phyloP scores from a whole-genome alignment of 352 stramenopile genomes.

The Aphanomyces astaci region DNA sequence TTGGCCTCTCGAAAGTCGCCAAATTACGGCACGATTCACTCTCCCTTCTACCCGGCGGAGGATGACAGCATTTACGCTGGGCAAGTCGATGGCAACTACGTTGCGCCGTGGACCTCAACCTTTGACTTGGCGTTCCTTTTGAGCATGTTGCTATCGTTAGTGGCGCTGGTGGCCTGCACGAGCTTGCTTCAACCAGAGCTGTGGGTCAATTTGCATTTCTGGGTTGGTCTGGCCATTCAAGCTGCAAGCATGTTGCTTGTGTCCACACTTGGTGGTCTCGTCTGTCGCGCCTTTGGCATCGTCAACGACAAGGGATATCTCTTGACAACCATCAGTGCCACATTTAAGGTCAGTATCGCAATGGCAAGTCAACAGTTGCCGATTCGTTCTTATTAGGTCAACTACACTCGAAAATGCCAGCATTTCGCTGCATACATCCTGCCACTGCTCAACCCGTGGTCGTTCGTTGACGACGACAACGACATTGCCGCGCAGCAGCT shows the following conservation, averaged over 20 bases:
- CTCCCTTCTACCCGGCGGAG: neutral
- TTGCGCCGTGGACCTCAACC: slow-evolving; percentile 39
- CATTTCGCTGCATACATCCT: slow-evolving; percentile 78
- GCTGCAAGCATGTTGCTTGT: slow-evolving; percentile 72
- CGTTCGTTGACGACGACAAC: slow-evolving; percentile 33
- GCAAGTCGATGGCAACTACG: slow-evolving; percentile 53
- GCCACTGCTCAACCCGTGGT: slow-evolving; percentile 38
- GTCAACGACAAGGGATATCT: slow-evolving; percentile 77
- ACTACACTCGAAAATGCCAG: slow-evolving; percentile 83
- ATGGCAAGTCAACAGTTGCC: too few relatives aligned
- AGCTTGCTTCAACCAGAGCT: slow-evolving; percentile 46
- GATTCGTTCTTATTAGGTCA: slow-evolving; percentile 32
- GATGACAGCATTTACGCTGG: slow-evolving; percentile 30
- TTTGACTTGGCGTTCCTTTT: slow-evolving; percentile 65
- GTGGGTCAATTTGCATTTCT: slow-evolving; percentile 43
- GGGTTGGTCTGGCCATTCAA: slow-evolving; percentile 68
- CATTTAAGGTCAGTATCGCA: slow-evolving; percentile 42
- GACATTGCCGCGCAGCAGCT: too few relatives aligned
- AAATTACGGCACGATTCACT: neutral
- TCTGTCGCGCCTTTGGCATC: slow-evolving; percentile 72
- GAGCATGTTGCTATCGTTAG: slow-evolving; percentile 45
- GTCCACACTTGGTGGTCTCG: slow-evolving; percentile 55
- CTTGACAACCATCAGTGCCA: slow-evolving; percentile 71
- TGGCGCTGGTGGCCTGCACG: slow-evolving; percentile 48
- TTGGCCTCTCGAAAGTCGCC: neutral